Conservation (phyloP, 108 stramenopile species). For the Cyclotella sp. region DNA sequence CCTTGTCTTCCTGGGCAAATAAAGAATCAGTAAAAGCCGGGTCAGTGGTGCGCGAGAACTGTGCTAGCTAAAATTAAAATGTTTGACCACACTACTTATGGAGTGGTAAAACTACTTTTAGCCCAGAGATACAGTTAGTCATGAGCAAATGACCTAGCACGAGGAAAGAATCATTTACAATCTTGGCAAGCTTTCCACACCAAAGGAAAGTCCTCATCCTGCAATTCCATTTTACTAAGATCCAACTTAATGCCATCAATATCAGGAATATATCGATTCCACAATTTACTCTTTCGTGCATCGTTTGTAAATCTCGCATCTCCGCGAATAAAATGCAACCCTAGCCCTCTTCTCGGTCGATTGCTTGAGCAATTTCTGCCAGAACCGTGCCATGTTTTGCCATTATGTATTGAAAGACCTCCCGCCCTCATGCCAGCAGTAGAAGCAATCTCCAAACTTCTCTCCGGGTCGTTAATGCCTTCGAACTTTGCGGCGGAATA, state of each 20-base stretch:
- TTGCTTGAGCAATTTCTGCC: slow-evolving; percentile 56
- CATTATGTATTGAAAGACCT: slow-evolving; percentile 77
- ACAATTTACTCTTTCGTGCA: slow-evolving; percentile 69
- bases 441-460: slow-evolving; percentile 54
- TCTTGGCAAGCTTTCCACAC: slow-evolving; percentile 32
- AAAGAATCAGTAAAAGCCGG: too few species aligned
- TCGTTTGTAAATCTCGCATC: slow-evolving; percentile 71
- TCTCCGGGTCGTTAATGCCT: slow-evolving; percentile 46
- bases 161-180: neutral
- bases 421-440: slow-evolving; percentile 74
- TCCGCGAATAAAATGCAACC: slow-evolving; percentile 81
- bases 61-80: too few species aligned
- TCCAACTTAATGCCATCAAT: slow-evolving; percentile 12
- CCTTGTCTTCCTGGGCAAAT: too few species aligned
- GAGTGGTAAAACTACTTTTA: too few species aligned
- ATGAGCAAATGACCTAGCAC: too few species aligned
- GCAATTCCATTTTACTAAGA: slow-evolving; percentile 40
- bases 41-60: too few species aligned
- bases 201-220: slow-evolving; percentile 67
- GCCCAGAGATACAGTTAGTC: too few species aligned
- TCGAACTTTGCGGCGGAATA: slow-evolving; percentile 61
- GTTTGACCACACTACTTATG: too few species aligned
- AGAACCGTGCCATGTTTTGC: slow-evolving; percentile 85
- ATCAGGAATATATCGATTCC: slow-evolving; percentile 66
- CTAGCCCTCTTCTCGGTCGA: slow-evolving; percentile 72